Evolutionary conservation across 306 rosid species (phyloP).

Genomic region (Sphenostylis stenocarpa): DNA sequence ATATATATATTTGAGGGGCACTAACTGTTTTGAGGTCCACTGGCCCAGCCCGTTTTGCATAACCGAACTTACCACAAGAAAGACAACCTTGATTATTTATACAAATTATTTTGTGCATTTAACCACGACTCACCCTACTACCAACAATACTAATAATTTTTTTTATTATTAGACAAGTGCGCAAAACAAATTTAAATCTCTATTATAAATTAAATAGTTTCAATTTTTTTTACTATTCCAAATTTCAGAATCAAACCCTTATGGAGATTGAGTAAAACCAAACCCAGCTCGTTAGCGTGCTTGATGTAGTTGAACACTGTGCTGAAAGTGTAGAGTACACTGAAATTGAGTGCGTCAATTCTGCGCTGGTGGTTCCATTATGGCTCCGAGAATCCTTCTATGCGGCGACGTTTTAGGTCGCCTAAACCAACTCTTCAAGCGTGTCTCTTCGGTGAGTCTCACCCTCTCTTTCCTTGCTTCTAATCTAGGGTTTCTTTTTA

Average conservation of each 20-base stretch:
- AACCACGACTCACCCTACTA: too few species aligned
- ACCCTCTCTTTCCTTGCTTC: constrained; percentile 4
- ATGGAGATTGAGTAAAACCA: not conserved
- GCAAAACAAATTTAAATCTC: too few species aligned
- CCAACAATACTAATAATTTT: too few species aligned
- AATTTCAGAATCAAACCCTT: too few species aligned
- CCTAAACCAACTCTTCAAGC: constrained; percentile 87
- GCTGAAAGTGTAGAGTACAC: not conserved
- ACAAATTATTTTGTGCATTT: too few species aligned
- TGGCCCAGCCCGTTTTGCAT: too few species aligned
- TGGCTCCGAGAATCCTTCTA: constrained; percentile 85
- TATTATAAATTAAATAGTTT: too few species aligned
- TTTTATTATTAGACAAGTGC: too few species aligned
- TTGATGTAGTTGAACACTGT: not conserved
- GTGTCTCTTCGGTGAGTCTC: constrained; percentile 63
- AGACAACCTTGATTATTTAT: too few species aligned
- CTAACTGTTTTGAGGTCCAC: too few species aligned
- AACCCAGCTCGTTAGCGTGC: not conserved
- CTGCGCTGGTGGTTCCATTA: not conserved
- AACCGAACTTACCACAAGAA: too few species aligned
- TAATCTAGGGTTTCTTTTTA: constrained; percentile 25
- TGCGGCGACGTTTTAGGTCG: constrained; percentile 88
- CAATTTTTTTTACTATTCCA: not conserved
- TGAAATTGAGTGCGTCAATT: not conserved
- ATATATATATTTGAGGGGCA: too few species aligned